A percentile compares a stretch with the other conserved stretches of the same genome.
phyloP scores from a whole-genome alignment of 1,284 basidiomycete species.

The Trichosporon asahii region DNA sequence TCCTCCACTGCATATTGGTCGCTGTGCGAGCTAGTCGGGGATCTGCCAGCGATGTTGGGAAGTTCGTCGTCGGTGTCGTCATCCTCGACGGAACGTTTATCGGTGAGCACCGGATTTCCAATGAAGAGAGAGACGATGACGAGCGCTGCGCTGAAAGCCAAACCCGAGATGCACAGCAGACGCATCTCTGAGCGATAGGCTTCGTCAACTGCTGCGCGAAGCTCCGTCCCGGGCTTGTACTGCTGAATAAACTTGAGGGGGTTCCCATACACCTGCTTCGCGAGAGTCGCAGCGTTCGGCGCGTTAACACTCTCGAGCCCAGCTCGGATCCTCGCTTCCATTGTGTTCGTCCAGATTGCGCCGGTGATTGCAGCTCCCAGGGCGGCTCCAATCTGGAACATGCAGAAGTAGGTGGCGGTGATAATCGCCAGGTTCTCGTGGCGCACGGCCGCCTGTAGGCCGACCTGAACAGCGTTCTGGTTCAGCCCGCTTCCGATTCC shows the following conservation, averaged over 20 bases:
- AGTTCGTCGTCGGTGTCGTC: constrained; percentile 24
- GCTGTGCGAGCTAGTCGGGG: background rate
- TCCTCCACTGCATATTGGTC: background rate
- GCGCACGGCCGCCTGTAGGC: constrained; percentile 43
- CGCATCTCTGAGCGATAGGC: constrained; percentile 38
- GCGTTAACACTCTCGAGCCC: constrained; percentile 39
- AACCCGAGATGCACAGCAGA: constrained; percentile 35
- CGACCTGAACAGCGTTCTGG: constrained; percentile 47
- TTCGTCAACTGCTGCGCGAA: constrained; percentile 35
- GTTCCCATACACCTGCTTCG: constrained; percentile 32
- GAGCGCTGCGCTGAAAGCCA: constrained; percentile 28
- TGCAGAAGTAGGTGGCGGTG: constrained; percentile 44
- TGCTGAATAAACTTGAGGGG: constrained; percentile 37
- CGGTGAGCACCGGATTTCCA: constrained; percentile 9
- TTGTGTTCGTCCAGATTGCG: constrained; percentile 45
- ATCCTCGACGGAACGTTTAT: constrained; percentile 28
- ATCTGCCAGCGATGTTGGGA: background rate
- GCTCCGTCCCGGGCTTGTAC: constrained; percentile 44
- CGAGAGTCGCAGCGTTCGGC: constrained; percentile 1
- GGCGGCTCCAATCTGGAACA: constrained; percentile 40
- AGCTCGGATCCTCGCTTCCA: constrained; percentile 17
- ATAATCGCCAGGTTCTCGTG: constrained; percentile 50
- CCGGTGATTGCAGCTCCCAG: constrained; percentile 49
- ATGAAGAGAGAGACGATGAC: constrained; percentile 26
- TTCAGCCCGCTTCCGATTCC: constrained; percentile 40